Evolutionary conservation across 1,139 yeast genomes (phyloP).

Genomic region (Blastobotrys apis): DNA sequence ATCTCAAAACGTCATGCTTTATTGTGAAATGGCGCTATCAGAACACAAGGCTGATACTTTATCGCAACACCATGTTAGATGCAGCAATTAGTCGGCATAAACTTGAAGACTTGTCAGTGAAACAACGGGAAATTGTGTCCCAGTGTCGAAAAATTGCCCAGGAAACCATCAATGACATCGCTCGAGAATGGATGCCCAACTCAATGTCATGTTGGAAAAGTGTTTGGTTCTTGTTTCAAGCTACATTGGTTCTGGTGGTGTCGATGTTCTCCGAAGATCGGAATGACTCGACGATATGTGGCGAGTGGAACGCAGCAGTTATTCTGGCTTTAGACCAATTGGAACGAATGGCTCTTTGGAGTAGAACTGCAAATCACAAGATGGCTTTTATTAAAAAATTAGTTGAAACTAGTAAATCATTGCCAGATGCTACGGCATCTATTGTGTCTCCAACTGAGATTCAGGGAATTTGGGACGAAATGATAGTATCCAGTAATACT

Average conservation of each 20-base stretch:
- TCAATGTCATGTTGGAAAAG: constrained; percentile 3
- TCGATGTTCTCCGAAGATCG: constrained; percentile 2
- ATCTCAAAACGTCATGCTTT: neutral
- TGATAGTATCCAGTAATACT: too few species aligned
- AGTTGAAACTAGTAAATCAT: too few species aligned
- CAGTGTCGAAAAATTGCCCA: too few species aligned
- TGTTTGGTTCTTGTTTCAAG: constrained; percentile 4
- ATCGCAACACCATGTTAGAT: neutral
- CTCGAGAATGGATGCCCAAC: neutral
- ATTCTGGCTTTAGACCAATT: neutral
- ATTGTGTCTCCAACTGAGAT: too few species aligned
- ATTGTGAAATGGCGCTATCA: constrained; percentile 1
- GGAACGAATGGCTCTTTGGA: neutral
- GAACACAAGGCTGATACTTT: neutral
- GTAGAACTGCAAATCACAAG: constrained; percentile 2
- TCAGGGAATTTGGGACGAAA: too few species aligned
- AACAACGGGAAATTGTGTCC: too few species aligned
- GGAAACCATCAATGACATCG: constrained; percentile 1
- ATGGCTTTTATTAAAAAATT: too few species aligned
- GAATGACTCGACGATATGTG: neutral
- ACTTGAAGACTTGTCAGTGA: too few species aligned
- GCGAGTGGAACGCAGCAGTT: neutral
- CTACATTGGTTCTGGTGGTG: neutral
- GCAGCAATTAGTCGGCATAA: neutral
- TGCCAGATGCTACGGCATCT: too few species aligned